These are phyloP conservation scores for Tuber brumale DNA, from an alignment of 495 filamentous ascomycete species.

Conservation along the genomic window DNA sequence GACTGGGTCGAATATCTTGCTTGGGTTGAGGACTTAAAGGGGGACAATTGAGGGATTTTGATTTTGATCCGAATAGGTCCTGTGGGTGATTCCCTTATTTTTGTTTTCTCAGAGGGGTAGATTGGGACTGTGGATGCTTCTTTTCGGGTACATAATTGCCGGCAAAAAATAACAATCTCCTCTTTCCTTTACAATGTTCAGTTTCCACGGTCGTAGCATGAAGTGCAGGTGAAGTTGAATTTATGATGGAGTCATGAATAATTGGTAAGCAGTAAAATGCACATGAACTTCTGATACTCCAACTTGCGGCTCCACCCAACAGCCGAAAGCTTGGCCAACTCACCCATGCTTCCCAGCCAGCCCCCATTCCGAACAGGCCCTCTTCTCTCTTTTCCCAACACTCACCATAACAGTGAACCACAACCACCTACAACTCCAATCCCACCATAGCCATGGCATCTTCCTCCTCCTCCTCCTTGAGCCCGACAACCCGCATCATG, in stretches of 20 bases:
- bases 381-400: not conserved
- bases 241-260: not conserved
- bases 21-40: slow-evolving; percentile 37
- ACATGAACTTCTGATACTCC: not conserved
- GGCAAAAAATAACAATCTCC: not conserved
- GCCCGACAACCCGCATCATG: slow-evolving; percentile 14
- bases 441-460: slow-evolving; percentile 2
- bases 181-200: not conserved
- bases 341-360: not conserved
- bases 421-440: slow-evolving; percentile 5
- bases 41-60: not conserved
- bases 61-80: not conserved
- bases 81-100: not conserved
- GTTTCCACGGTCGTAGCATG: not conserved
- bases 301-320: not conserved
- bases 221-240: not conserved
- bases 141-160: slow-evolving; percentile 4
- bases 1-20: slow-evolving; percentile 34
- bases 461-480: slow-evolving; percentile 6
- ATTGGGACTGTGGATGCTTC: not conserved
- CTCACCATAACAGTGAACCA: slow-evolving; percentile 1
- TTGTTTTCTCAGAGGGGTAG: not conserved
- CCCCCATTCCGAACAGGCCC: not conserved
- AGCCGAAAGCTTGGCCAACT: slow-evolving; percentile 1
- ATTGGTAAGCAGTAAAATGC: not conserved